phyloP scores from a whole-genome alignment of 257 asterid species.

The Handroanthus guayacan region DNA sequence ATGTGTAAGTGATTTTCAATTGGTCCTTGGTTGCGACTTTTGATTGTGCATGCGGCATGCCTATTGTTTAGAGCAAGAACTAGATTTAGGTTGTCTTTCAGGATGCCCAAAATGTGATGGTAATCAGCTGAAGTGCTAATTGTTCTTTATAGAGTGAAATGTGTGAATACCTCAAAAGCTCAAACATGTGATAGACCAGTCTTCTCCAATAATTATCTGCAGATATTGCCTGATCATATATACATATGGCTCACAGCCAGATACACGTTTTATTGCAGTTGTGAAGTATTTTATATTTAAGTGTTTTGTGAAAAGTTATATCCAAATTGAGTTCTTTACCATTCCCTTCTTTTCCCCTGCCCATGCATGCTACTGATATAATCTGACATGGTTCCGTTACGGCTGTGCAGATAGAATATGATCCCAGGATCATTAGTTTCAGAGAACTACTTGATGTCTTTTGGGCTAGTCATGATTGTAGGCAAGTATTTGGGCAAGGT shows the following conservation, averaged over 20 bases:
- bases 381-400: conserved; percentile 28
- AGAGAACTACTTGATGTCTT: conserved; percentile 87
- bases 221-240: neutral
- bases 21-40: conserved; percentile 2
- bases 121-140: conserved; percentile 12
- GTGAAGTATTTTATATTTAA: conserved; percentile 1
- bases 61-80: conserved; percentile 2
- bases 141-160: neutral
- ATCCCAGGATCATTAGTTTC: conserved; percentile 65
- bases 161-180: neutral
- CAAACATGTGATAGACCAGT: neutral
- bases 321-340: conserved; percentile 16
- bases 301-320: conserved; percentile 20
- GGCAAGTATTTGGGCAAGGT: conserved; percentile 99
- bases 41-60: neutral
- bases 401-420: conserved; percentile 80
- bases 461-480: conserved; percentile 89
- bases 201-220: conserved; percentile 1
- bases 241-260: conserved; percentile 17
- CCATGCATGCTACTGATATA: conserved; percentile 1
- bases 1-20: neutral
- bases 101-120: neutral
- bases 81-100: neutral
- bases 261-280: conserved; percentile 10
- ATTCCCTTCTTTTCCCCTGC: conserved; percentile 10